Evolutionary conservation across 2,329 filamentous ascomycete species (phyloP), one percentile per base, ranked within the genome.

Genomic region (Calonectria pseudoreteaudii): DNA sequence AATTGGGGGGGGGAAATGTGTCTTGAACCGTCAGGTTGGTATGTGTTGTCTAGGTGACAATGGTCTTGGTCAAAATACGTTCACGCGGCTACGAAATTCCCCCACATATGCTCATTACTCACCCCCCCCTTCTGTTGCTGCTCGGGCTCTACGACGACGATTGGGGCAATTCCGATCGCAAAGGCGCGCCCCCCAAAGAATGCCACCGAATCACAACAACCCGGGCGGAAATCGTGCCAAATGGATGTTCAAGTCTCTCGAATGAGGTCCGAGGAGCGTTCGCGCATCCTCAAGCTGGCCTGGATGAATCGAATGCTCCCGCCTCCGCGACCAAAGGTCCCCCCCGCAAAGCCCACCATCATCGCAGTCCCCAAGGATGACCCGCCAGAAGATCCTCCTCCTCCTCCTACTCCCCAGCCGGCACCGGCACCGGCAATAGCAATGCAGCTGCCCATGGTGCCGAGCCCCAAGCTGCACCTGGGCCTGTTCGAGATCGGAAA

Each of bases 401-500:
- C n/a, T n/a, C n/a, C n/a, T n/a, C n/a, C n/a, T n/a, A n/a, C n/a
- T n/a, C n/a, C n/a, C n/a, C n/a, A n/a, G n/a, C n/a, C n/a, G n/a
- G n/a, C n/a, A n/a, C n/a, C n/a, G n/a, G n/a, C n/a, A n/a, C n/a
- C n/a, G n/a, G n/a, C 6, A 16, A n/a, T 60, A 0, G 23, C 11
- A 23, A 60, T 38, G 20, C 20, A 58, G 20, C 31, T 58, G 30
- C 53, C 53, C 53, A 23, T 14, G 30, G 7, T 8, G 16, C 30
- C 53, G 10, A 38, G 53, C 34, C 53, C 53, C 11, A 36, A 58
- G 5, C 53, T 77, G 9, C 75, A 77, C 30, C 66, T 77, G 1
- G 92, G 92, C 79, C 94, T 94, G 92, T 94, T 94, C 82, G 93
- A 94, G 79, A 94, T 94, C 71, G 93, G 93, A 50, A 93, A 93